Evolutionary conservation across 164 flowering plant species (phyloP).

Genomic region (Cinnamomum chago): DNA sequence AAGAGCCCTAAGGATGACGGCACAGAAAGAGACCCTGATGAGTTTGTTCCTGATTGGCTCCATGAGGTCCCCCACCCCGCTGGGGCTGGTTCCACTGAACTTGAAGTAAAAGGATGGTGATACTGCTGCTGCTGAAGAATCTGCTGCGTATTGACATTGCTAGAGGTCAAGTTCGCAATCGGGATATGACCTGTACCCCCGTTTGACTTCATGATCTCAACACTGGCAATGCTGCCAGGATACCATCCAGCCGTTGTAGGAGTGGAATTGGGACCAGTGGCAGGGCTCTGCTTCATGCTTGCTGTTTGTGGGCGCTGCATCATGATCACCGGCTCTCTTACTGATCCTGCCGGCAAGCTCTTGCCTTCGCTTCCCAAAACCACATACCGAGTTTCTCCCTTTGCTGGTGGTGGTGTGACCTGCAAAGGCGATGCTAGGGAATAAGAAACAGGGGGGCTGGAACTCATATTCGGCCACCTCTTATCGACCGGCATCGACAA

Average conservation of each 20-base stretch:
- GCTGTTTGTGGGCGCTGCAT: conserved; percentile 71
- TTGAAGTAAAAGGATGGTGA: conserved; percentile 16
- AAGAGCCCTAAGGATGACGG: conserved; percentile 70
- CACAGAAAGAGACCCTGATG: conserved; percentile 26
- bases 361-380: conserved; percentile 44
- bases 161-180: conserved; percentile 18
- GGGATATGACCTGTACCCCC: conserved; percentile 26
- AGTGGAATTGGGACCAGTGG: conserved; percentile 30
- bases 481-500: conserved; percentile 32
- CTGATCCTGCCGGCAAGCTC: conserved; percentile 32
- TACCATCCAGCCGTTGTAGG: conserved; percentile 46
- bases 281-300: conserved; percentile 29
- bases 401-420: conserved; percentile 32
- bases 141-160: conserved; percentile 27
- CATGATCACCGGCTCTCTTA: conserved; percentile 65
- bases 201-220: conserved; percentile 38
- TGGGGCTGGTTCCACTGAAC: conserved; percentile 27
- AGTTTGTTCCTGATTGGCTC: conserved; percentile 29
- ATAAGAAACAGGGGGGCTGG: conserved; percentile 33
- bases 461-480: conserved; percentile 43
- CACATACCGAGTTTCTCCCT: conserved; percentile 36
- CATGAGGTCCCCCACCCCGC: conserved; percentile 23
- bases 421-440: conserved; percentile 40
- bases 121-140: conserved; percentile 40
- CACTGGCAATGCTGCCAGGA: conserved; percentile 23